Conservation (phyloP, 176 grass and related monocot species). For the Pontederia crassipes region DNA sequence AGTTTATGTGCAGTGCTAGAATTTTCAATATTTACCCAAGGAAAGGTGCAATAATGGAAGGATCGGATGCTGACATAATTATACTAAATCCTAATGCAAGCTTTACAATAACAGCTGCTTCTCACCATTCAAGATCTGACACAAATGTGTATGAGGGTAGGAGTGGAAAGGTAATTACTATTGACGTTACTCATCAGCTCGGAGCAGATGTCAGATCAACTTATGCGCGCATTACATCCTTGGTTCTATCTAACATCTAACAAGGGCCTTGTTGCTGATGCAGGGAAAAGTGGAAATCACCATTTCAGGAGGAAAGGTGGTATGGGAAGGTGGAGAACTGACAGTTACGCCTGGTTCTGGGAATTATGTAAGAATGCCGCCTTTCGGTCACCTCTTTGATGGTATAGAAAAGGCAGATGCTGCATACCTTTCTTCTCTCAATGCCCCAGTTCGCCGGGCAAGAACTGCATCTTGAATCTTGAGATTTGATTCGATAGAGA, state of each 20-base stretch:
- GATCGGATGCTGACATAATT: constrained; percentile 91
- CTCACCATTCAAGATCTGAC: constrained; percentile 75
- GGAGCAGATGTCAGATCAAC: background rate
- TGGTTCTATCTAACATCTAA: background rate
- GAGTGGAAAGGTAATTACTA: constrained; percentile 56
- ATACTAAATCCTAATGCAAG: constrained; percentile 72
- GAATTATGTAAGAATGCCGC: constrained; percentile 53
- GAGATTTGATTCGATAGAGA: no score
- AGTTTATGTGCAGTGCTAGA: constrained; percentile 43
- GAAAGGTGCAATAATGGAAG: constrained; percentile 83
- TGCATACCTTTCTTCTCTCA: constrained; percentile 52
- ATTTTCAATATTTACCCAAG: constrained; percentile 87
- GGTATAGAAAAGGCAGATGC: constrained; percentile 67
- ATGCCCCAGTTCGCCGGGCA: constrained; percentile 49
- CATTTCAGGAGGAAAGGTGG: constrained; percentile 68
- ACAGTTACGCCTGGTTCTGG: constrained; percentile 59
- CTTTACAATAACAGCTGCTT: constrained; percentile 44
- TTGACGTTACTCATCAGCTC: background rate
- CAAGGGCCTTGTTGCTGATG: background rate
- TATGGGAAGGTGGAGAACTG: constrained; percentile 65
- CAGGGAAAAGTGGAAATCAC: constrained; percentile 91
- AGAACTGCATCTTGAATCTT: constrained; percentile 23
- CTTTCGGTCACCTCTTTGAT: constrained; percentile 78
- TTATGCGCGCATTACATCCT: background rate
- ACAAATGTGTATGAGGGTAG: constrained; percentile 76